Base-by-base conservation (phyloP, 2,329 filamentous ascomycete species). In the Fusarium sp. region DNA sequence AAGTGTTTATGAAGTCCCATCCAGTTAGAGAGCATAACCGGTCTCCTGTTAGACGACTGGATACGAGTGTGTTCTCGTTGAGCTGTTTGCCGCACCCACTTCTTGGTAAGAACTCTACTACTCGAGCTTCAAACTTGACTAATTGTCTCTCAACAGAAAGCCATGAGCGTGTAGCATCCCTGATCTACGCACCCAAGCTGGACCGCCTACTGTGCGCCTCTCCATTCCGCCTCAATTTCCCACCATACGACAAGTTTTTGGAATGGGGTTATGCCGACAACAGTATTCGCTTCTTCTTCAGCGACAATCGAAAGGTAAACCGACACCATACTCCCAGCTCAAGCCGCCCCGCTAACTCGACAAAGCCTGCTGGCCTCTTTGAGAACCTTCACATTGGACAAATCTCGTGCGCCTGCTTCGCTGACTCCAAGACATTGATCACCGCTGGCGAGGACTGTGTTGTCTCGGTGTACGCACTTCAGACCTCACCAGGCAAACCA, bases 191-290 rank as follows among this genome's bases (percentile, higher is more conserved):
- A 0, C 83, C 90, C 11, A 96, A 94, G 74, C 86, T 93, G 11
- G 94, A 98, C 76, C 90, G 93, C 16, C 83, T 98, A 7, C 84
- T 98, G 6, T 97, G 92, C 75, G 91, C 94, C 6, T 92, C 93
- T 18, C 90, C 94, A 0, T 94, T 97, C 80, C 88, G 94, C 22
- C 85, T 98, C 44, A 96, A 98, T 75, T 90, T 98, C 14, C 92
- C 94, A 1, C 94, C 95, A 0, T 97, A 94, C 76, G 94, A 98
- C 80, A 94, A 94, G 74, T 97, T 94, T 75, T 87, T 98, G 72
- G 94, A 98, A 81, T 98, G 95, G 95, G 95, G 95, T 2, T 98
- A 97, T 74, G 92, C 93, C 1, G 96, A 99, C 79, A 93, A 93
- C 73, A 97, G 93, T 72, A 88, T 99, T 29, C 91, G 96, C 6